Evolutionary conservation across 306 rosid genomes (phyloP).

Genomic region (Fragaria vesca): DNA sequence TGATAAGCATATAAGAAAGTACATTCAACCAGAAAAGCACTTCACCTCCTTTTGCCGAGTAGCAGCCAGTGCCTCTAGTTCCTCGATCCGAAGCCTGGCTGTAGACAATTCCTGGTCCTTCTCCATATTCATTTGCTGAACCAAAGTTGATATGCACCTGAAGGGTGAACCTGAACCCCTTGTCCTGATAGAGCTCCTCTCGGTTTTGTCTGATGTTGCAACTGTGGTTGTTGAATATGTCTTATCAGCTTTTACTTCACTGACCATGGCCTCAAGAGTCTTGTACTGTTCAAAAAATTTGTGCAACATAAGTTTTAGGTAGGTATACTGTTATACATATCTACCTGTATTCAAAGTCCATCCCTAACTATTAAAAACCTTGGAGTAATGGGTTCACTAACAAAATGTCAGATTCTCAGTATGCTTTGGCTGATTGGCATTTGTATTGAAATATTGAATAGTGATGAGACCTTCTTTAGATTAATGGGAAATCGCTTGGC

Average conservation of each 20-base stretch:
- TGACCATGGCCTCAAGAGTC: slow-evolving; percentile 79
- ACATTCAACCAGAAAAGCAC: slow-evolving; percentile 14
- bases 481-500: not conserved
- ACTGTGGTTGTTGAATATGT: slow-evolving; percentile 44
- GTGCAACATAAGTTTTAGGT: slow-evolving; percentile 22
- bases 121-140: slow-evolving; percentile 88
- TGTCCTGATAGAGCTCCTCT: slow-evolving; percentile 62
- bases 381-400: not conserved
- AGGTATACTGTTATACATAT: not conserved
- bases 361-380: not conserved
- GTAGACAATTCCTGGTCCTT: slow-evolving; percentile 78
- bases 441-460: too few species aligned
- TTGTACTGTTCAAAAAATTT: slow-evolving; percentile 58
- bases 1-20: slow-evolving; percentile 2
- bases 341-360: not conserved
- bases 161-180: slow-evolving; percentile 95
- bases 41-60: slow-evolving; percentile 76
- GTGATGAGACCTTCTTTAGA: not conserved
- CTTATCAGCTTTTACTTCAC: slow-evolving; percentile 63
- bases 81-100: slow-evolving; percentile 65
- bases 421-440: not conserved
- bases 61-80: slow-evolving; percentile 73
- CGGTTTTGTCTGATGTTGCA: slow-evolving; percentile 46
- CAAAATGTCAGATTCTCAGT: not conserved
- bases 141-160: slow-evolving; percentile 84